Evolutionary conservation across 129 eudicot species (phyloP).

Genomic region (Tanacetum coccineum): DNA sequence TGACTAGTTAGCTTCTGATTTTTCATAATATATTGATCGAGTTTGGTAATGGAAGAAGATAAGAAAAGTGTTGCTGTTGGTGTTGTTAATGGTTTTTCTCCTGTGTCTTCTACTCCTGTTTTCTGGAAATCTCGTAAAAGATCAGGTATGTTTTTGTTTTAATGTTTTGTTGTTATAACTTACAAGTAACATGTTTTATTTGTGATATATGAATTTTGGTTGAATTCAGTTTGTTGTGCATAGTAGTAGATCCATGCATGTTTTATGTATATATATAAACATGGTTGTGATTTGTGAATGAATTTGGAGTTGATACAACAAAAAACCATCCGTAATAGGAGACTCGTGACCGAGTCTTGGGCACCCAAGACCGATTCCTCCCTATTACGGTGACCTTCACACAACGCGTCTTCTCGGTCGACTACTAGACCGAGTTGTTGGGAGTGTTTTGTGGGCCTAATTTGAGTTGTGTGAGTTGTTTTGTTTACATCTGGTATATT

Average conservation of each 20-base stretch:
- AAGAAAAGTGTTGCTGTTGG: conserved; percentile 11
- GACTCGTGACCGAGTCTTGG: too few relatives aligned
- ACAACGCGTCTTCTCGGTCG: too few relatives aligned
- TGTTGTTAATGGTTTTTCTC: conserved; percentile 66
- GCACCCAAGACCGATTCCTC: too few relatives aligned
- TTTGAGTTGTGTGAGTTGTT: too few relatives aligned
- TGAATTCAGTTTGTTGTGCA: neutral
- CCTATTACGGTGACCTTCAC: too few relatives aligned
- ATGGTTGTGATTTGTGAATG: too few relatives aligned
- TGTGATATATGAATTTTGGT: neutral
- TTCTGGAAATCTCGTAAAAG: conserved; percentile 86
- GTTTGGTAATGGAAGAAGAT: conserved; percentile 34
- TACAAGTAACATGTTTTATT: neutral
- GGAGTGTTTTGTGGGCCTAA: too few relatives aligned
- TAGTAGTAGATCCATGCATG: neutral
- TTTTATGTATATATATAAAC: neutral
- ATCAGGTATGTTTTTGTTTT: conserved; percentile 38
- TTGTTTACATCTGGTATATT: too few relatives aligned
- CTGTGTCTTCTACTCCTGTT: conserved; percentile 64
- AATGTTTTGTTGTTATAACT: neutral
- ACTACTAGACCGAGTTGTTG: too few relatives aligned
- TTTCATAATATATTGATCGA: neutral
- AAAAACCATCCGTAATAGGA: too few relatives aligned
- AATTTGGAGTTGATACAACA: conserved; percentile 9
- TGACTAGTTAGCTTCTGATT: conserved; percentile 14